A percentile compares a stretch with the other conserved stretches of the same genome.
phyloP scores from a whole-genome alignment of 2,329 filamentous ascomycete species.

The Pseudocercospora pini-densiflorae region DNA sequence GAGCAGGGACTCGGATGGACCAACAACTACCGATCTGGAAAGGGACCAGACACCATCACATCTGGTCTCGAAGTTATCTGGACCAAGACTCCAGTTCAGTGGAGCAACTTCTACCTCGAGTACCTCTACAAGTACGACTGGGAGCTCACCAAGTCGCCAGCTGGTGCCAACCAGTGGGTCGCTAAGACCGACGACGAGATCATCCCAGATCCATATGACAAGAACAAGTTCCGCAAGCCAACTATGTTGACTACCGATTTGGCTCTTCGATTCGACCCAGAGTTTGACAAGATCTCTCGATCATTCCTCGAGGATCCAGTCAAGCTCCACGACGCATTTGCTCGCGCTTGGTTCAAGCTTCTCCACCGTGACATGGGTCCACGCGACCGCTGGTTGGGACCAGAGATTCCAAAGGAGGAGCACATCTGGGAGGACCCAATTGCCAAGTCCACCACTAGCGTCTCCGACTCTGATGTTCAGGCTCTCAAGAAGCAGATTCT shows the following conservation, averaged over 20 bases:
- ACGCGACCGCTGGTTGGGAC: constrained; percentile 70
- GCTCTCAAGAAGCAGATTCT: constrained; percentile 72
- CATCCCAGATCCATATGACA: constrained; percentile 73
- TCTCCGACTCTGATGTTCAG: constrained; percentile 66
- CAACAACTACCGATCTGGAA: constrained; percentile 67
- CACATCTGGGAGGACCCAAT: constrained; percentile 78
- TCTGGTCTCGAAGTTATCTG: constrained; percentile 79
- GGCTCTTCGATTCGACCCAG: constrained; percentile 71
- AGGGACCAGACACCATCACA: constrained; percentile 74
- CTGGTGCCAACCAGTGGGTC: constrained; percentile 76
- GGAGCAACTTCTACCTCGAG: constrained; percentile 75
- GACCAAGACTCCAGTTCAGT: constrained; percentile 76
- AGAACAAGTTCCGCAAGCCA: constrained; percentile 73
- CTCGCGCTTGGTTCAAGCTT: constrained; percentile 81
- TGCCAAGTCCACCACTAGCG: constrained; percentile 60
- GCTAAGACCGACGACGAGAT: constrained; percentile 69
- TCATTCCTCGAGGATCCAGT: constrained; percentile 71
- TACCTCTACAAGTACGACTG: constrained; percentile 80
- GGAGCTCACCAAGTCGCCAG: constrained; percentile 75
- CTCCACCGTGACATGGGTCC: constrained; percentile 81
- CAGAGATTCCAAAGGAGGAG: constrained; percentile 71
- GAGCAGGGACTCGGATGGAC: constrained; percentile 74
- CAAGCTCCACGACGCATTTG: constrained; percentile 70
- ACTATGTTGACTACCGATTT: constrained; percentile 79
- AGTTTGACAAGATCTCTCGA: constrained; percentile 76